These are phyloP conservation scores for Forsythia suspensa DNA, from an alignment of 257 asterid genomes.

Conservation along the genomic window DNA sequence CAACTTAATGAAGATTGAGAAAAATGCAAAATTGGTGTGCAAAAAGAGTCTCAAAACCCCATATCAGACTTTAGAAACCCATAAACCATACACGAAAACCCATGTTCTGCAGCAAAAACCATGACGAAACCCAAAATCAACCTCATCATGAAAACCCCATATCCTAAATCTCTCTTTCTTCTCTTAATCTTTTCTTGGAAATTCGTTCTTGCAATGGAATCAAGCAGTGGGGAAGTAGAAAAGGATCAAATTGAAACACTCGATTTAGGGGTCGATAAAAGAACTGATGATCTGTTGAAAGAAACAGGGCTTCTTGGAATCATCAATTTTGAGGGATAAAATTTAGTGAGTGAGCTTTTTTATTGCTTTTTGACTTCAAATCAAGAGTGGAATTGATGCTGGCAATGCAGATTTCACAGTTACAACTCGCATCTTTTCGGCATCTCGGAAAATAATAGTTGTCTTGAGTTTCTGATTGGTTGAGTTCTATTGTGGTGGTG, in stretches of 20 bases:
- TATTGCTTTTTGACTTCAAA: conserved; percentile 54
- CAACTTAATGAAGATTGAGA: conserved; percentile 67
- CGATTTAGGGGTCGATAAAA: conserved; percentile 45
- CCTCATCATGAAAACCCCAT: conserved; percentile 32
- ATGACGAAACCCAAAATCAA: conserved; percentile 40
- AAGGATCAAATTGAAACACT: conserved; percentile 14
- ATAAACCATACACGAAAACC: conserved; percentile 43
- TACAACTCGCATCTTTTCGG: conserved; percentile 78
- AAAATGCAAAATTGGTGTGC: too few species aligned
- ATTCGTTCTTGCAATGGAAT: conserved; percentile 26
- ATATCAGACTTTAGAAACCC: conserved; percentile 35
- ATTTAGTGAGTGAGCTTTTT: conserved; percentile 49
- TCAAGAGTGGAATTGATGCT: conserved; percentile 87
- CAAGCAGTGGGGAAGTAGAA: conserved; percentile 28
- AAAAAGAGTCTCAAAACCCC: too few species aligned
- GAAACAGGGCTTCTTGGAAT: conserved; percentile 55
- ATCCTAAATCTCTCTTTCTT: conserved; percentile 36
- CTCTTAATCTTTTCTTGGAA: conserved; percentile 33
- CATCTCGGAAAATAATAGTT: conserved; percentile 72
- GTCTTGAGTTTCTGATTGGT: conserved; percentile 48
- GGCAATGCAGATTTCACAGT: conserved; percentile 71
- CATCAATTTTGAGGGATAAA: conserved; percentile 39
- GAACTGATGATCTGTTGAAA: conserved; percentile 34
- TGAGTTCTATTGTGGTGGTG: conserved; percentile 24
- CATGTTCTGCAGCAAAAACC: conserved; percentile 46